Evolutionary conservation across 306 rosid genomes (phyloP).

Genomic region (Trifolium pratense): DNA sequence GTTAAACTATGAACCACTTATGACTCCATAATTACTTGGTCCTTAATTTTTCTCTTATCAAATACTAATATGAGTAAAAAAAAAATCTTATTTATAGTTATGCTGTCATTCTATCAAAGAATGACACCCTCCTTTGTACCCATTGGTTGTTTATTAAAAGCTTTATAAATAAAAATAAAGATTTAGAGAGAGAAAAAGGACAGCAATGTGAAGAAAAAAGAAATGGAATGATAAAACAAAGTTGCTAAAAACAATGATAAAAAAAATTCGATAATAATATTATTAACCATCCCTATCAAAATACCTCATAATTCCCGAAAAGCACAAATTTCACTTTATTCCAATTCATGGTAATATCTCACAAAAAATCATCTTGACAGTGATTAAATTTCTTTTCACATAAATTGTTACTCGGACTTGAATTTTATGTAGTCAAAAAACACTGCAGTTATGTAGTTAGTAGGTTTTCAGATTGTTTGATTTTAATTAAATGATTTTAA

Average conservation of each 20-base stretch:
- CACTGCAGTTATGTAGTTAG: too few species aligned
- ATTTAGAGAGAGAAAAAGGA: conserved; percentile 23
- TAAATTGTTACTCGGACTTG: too few species aligned
- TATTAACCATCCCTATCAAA: conserved; percentile 52
- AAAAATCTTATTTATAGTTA: conserved; percentile 34
- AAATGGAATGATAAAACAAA: conserved; percentile 35
- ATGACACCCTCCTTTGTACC: conserved; percentile 33
- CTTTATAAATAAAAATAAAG: conserved; percentile 36
- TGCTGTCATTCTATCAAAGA: conserved; percentile 47
- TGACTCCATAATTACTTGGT: conserved; percentile 3
- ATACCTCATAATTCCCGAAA: conserved; percentile 48
- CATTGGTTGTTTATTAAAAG: conserved; percentile 16
- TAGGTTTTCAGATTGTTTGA: too few species aligned
- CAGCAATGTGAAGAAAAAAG: conserved; percentile 17
- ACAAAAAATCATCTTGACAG: conserved; percentile 41
- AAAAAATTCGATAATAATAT: conserved; percentile 34
- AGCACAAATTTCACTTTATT: conserved; percentile 54
- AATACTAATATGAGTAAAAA: conserved; percentile 33
- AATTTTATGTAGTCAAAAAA: too few species aligned
- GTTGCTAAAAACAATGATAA: conserved; percentile 12
- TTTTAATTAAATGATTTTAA: too few species aligned
- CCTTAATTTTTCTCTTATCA: conserved; percentile 32
- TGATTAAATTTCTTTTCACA: conserved; percentile 10
- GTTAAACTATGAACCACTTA: neutral
- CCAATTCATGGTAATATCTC: conserved; percentile 42